Base-by-base conservation (phyloP, 345 rosid species). In the Lepidium aucheri region DNA sequence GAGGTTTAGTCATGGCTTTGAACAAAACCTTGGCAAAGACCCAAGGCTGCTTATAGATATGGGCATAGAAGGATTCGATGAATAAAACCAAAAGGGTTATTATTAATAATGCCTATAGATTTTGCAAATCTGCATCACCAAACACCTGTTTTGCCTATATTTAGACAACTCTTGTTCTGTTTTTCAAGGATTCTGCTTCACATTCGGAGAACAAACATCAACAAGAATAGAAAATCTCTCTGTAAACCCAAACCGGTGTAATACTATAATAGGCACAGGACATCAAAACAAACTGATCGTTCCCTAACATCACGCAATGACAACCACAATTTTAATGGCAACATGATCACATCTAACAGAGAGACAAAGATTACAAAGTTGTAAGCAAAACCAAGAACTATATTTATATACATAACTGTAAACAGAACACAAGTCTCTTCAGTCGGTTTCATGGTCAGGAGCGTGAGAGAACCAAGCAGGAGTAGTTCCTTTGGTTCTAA, bases 381-480 rank as follows among this genome's bases (percentile, higher is more conserved):
- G 5, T 30, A 68, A 51, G 2, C 60, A 68, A 60, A 59, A 69
- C 9, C 73, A 69, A 60, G 39, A 69, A 60, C 62, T 70, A 70
- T 70, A 70, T 70, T 3, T 70, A 70, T 57, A 54, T 52, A 28
- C 32, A 60, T 6, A 60, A 13, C 43, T 26, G 55, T 45, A 32
- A 34, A 33, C 14, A 51, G 17, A 69, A 40, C 0, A 57, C 44
- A 51, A 51, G 39, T 53, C 35, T 63, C 9, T 60, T 82, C 72
- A 85, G 79, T 81, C 87, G 15, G 91, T 84, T 74, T 84, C 89
- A 10, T 84, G 93, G 73, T 88, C 93, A 10, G 95, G 92, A 15
- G 62, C 76, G 18, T 73, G 90, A 30, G 97, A 76, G 77, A 86
- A 91, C 96, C 96, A 88, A 47, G 88, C 87, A 28, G 96, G 96